Conservation (phyloP, 495 filamentous ascomycete genomes). For the Aspergillus cristatus region DNA sequence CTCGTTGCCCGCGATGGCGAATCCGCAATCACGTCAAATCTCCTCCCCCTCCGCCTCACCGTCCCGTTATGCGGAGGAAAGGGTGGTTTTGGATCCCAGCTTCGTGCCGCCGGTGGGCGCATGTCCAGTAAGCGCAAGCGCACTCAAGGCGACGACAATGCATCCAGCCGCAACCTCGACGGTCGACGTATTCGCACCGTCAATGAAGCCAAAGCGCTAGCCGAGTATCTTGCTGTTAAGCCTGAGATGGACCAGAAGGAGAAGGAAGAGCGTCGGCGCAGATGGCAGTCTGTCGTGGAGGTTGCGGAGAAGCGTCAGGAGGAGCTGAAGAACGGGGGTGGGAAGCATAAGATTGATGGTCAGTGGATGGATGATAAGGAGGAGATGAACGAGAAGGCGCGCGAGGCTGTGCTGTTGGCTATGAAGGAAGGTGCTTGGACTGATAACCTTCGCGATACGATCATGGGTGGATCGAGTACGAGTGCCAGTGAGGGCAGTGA, state of each 20-base stretch:
- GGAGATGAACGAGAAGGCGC: conserved; percentile 69
- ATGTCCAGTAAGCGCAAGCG: conserved; percentile 93
- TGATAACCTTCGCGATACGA: conserved; percentile 36
- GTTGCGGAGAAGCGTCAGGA: conserved; percentile 71
- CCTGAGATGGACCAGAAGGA: conserved; percentile 94
- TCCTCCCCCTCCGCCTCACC: conserved; percentile 74
- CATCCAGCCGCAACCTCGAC: conserved; percentile 86
- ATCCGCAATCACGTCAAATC: conserved; percentile 46
- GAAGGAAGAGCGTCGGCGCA: conserved; percentile 67
- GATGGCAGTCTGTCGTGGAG: conserved; percentile 81
- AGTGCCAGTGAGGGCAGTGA: conserved; percentile 40
- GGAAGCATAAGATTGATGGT: conserved; percentile 65
- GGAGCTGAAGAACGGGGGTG: conserved; percentile 59
- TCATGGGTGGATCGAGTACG: conserved; percentile 35
- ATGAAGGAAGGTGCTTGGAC: conserved; percentile 56
- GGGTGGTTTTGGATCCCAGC: conserved; percentile 93
- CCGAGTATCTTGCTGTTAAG: conserved; percentile 90
- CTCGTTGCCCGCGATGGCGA: conserved; percentile 16
- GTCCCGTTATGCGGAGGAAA: conserved; percentile 78
- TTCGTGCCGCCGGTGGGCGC: conserved; percentile 91
- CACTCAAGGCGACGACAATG: conserved; percentile 73
- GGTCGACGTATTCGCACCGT: conserved; percentile 85
- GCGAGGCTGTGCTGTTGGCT: conserved; percentile 71
- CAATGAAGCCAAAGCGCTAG: conserved; percentile 86
- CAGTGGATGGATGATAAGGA: conserved; percentile 93